phyloP scores from a whole-genome alignment of 306 rosid species.

The Clitoria ternatea region DNA sequence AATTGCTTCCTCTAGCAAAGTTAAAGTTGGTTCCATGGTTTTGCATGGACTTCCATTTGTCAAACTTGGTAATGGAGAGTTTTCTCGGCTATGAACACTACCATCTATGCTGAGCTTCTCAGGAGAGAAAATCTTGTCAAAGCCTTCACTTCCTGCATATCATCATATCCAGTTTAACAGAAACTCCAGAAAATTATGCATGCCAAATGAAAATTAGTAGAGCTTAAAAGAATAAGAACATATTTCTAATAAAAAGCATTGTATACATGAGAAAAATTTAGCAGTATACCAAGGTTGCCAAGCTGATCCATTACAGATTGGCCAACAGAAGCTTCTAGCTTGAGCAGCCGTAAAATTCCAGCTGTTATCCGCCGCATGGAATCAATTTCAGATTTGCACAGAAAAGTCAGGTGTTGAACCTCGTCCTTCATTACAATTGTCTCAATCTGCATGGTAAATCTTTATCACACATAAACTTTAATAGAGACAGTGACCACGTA shows the following conservation, averaged over 20 bases:
- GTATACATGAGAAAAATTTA: not conserved
- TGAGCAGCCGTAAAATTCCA: slow-evolving; percentile 69
- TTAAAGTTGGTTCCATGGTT: slow-evolving; percentile 48
- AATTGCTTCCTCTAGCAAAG: slow-evolving; percentile 65
- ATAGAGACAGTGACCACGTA: not conserved
- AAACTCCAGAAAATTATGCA: too few relatives aligned
- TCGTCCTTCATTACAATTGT: slow-evolving; percentile 78
- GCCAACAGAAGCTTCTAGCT: slow-evolving; percentile 86
- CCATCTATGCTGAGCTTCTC: slow-evolving; percentile 43
- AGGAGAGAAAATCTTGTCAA: slow-evolving; percentile 66
- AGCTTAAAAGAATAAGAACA: not conserved
- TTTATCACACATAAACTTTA: slow-evolving; percentile 21
- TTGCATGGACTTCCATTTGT: slow-evolving; percentile 36
- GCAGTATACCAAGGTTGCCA: slow-evolving; percentile 70
- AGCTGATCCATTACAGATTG: slow-evolving; percentile 77
- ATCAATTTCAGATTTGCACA: slow-evolving; percentile 91
- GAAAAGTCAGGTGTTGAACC: slow-evolving; percentile 64
- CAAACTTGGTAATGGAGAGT: slow-evolving; percentile 33
- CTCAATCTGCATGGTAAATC: slow-evolving; percentile 57
- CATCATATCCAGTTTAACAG: slow-evolving; percentile 22
- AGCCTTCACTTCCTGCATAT: slow-evolving; percentile 76
- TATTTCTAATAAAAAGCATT: not conserved
- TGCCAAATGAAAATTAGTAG: not conserved
- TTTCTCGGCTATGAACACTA: slow-evolving; percentile 27
- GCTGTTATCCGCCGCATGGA: slow-evolving; percentile 89